Evolutionary conservation across 1,284 basidiomycete species (phyloP), one percentile per base, ranked within the genome.

Genomic region (Thecaphora thlaspeos): DNA sequence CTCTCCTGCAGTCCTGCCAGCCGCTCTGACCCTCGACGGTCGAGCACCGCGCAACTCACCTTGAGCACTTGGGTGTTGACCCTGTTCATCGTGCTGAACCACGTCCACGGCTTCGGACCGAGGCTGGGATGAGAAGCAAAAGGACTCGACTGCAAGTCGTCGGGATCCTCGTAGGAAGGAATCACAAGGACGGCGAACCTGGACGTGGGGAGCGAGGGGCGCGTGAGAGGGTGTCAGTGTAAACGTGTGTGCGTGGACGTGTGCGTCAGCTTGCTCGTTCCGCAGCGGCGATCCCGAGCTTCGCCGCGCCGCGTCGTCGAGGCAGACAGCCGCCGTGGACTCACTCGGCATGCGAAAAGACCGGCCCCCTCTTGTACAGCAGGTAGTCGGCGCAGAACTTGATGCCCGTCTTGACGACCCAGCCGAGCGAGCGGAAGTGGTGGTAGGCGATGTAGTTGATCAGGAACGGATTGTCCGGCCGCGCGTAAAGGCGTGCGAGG

Each of bases 51-150:
- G 22, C 38, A 56, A 21, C 22, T 22, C 47, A 50, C 17, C 34
- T 99, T 99, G 80, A 92, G 91, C 2, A 98, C 95, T 77, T 96
- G 91, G 0, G 89, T 88, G 78, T 96, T 96, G 18, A 98, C 94
- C 22, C 95, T 87, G 76, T 96, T 98, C 55, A 97, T 84, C 2
- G 95, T 98, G 78, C 90, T 91, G 36, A 99, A 84, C 92, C 93
- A 97, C 12, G 89, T 85, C 95, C 95, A 99, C 28, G 85, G 82
- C 2, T 84, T 80, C 49, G 86, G 88, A 2, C 71, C 71, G 3
- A 42, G 53, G 42, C 68, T 73, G 17, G 70, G 65, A 48, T 70
- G 69, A 12, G 48, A 43, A 2, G 53, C 18, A 39, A 76, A 76
- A 0, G 74, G 74, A 5, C 60, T 59, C n/a, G 57, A 46, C 22